Evolutionary conservation across 352 stramenopile genomes (phyloP).

Genomic region (Plasmopara muralis): DNA sequence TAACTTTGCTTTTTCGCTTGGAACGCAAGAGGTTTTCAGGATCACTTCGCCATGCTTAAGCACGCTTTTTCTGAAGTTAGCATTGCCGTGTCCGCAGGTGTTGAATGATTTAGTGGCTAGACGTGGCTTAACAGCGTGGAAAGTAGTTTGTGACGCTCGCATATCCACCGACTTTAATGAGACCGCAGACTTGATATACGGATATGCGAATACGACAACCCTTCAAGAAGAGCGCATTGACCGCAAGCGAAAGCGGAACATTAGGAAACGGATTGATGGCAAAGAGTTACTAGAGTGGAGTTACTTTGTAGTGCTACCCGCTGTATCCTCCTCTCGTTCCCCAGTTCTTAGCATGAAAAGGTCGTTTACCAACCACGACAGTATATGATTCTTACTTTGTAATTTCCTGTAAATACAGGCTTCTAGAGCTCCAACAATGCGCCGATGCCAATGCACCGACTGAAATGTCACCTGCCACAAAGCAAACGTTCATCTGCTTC

Average conservation of each 20-base stretch:
- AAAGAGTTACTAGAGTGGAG: slow-evolving; percentile 15
- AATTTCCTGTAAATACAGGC: slow-evolving; percentile 9
- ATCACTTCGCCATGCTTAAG: neutral
- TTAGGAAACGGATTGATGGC: neutral
- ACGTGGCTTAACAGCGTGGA: slow-evolving; percentile 31
- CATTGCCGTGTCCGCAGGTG: slow-evolving; percentile 20
- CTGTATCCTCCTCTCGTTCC: slow-evolving; percentile 5
- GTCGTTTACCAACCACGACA: slow-evolving; percentile 8
- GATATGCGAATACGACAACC: slow-evolving; percentile 13
- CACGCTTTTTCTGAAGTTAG: neutral
- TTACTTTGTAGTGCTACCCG: slow-evolving; percentile 36
- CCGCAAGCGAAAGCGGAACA: slow-evolving; percentile 35
- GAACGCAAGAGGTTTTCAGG: neutral
- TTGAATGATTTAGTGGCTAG: slow-evolving; percentile 37
- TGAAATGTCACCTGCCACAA: neutral
- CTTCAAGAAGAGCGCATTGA: slow-evolving; percentile 37
- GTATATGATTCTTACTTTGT: neutral
- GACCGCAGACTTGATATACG: slow-evolving; percentile 30
- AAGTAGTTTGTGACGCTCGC: slow-evolving; percentile 17
- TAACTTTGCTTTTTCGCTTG: neutral
- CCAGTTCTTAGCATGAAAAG: slow-evolving; percentile 33
- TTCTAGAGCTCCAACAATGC: slow-evolving; percentile 33
- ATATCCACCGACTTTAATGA: slow-evolving; percentile 14
- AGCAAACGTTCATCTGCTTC: slow-evolving; percentile 39
- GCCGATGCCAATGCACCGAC: slow-evolving; percentile 17